Base-by-base conservation (phyloP, 208 protist genomes). In the Crithidia bombi region DNA sequence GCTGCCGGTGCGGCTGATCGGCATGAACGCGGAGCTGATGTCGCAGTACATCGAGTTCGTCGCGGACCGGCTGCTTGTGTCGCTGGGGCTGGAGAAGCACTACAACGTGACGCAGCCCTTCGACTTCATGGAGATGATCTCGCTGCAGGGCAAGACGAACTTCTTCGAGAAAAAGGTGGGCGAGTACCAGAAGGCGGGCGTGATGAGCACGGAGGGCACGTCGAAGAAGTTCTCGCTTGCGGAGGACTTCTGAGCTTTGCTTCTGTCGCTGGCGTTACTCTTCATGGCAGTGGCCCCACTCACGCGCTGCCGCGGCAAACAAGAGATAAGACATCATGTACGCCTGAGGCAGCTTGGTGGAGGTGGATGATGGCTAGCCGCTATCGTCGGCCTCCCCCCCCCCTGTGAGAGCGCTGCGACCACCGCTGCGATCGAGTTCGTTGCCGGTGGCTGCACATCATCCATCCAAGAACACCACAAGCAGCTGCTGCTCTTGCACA, bases 111-210 rank as follows among this genome's bases (percentile, higher is more conserved):
- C 75, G 55, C 99, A 99, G 84, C 99, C 99, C 12, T 99, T 99
- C 71, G 98, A 99, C 77, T 99, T 98, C 88, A 99, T 99, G 99
- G 98, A 99, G 75, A 93, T 99, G 82, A 99, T 99, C 69, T 99
- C 96, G 17, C 86, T 99, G 44, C 90, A 98, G 81, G 94, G 98
- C 69, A 99, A 99, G 93, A 99, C 98, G 35, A 99, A 99, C 96
- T 99, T 99, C 85, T 99, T 99, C 75, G 99, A 99, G 88, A 98
- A 97, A 69, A 97, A 98, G 79, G 98, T 99, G 25, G 94, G 96
- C 38, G 98, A 99, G 79, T 99, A 99, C 81, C 90, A 97, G 76
- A 99, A 99, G 90, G 87, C 95, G 14, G 97, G 97, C 69, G 98
- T 99, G 38, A 99, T 97, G 92, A 88, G 78, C 78, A 54, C 61